Conservation (phyloP, 2,329 filamentous ascomycete genomes). For the Meredithiella fracta region DNA sequence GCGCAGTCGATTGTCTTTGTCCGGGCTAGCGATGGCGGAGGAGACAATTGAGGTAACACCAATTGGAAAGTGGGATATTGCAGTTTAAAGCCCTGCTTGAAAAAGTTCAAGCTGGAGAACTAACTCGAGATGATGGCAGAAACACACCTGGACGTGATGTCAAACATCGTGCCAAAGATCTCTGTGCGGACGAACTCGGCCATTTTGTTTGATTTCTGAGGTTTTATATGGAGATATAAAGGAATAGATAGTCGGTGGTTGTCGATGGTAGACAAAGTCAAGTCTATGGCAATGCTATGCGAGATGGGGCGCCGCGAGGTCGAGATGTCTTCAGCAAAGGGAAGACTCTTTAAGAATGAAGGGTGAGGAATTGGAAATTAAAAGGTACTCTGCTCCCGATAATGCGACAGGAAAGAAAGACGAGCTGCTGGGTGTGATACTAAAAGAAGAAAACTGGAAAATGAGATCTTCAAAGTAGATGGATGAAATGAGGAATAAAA, state of each 20-base stretch:
- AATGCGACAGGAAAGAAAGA: not conserved
- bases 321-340: too few species aligned
- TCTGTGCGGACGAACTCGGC: conserved; percentile 98
- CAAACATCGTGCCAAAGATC: conserved; percentile 98
- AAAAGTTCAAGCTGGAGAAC: too few species aligned
- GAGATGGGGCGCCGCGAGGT: too few species aligned
- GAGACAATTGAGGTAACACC: not conserved
- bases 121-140: too few species aligned
- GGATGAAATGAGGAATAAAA: conserved; percentile 3
- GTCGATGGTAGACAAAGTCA: not conserved
- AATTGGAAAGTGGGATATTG: not conserved
- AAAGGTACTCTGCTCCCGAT: too few species aligned
- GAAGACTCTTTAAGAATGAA: not conserved
- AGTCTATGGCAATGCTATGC: too few species aligned
- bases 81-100: not conserved
- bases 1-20: not conserved
- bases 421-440: not conserved
- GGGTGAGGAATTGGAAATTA: not conserved
- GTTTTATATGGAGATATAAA: conserved; percentile 11
- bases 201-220: conserved; percentile 43
- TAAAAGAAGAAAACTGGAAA: not conserved
- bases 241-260: conserved; percentile 3
- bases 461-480: conserved; percentile 6
- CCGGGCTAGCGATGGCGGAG: not conserved
- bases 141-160: conserved; percentile 88